These are phyloP conservation scores for Neoboletus subvelutipes DNA, from an alignment of 768 basidiomycete genomes.

Conservation along the genomic window DNA sequence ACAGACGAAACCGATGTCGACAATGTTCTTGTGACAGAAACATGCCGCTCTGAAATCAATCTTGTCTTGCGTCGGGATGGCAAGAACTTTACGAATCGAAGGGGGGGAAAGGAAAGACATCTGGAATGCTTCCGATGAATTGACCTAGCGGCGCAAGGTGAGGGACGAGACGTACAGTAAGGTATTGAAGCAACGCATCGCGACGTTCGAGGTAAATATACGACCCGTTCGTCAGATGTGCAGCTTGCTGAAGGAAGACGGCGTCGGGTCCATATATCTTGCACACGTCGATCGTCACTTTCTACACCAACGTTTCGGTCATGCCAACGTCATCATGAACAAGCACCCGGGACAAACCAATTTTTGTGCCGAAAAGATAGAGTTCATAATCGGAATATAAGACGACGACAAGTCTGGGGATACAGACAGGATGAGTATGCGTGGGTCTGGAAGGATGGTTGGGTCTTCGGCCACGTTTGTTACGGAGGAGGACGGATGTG, in stretches of 20 bases:
- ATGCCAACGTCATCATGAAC: background rate
- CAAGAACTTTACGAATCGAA: slow-evolving; percentile 70
- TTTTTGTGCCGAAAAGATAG: slow-evolving; percentile 98
- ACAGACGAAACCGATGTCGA: slow-evolving; percentile 97
- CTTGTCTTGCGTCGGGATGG: slow-evolving; percentile 89
- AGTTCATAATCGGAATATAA: slow-evolving; percentile 98
- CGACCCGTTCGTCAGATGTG: slow-evolving; percentile 91
- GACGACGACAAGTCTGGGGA: slow-evolving; percentile 87
- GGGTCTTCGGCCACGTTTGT: slow-evolving; percentile 32
- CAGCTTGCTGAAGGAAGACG: slow-evolving; percentile 96
- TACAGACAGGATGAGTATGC: slow-evolving; percentile 81
- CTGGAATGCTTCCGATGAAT: slow-evolving; percentile 40
- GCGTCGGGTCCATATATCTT: slow-evolving; percentile 88
- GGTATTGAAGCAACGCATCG: slow-evolving; percentile 88
- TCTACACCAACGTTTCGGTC: slow-evolving; percentile 50
- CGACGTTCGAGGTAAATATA: slow-evolving; percentile 83
- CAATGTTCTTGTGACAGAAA: slow-evolving; percentile 97
- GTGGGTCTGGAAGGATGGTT: slow-evolving; percentile 44
- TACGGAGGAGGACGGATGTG: slow-evolving; percentile 33
- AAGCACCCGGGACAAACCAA: slow-evolving; percentile 50
- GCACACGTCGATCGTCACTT: slow-evolving; percentile 95
- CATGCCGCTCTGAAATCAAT: slow-evolving; percentile 98
- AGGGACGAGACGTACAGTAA: slow-evolving; percentile 53
- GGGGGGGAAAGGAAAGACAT: slow-evolving; percentile 80
- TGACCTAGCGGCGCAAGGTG: background rate